Percentiles rank a stretch among this genome's conserved stretches.
phyloP scores from a whole-genome alignment of 129 eudicot genomes.

The Tanacetum coccineum region DNA sequence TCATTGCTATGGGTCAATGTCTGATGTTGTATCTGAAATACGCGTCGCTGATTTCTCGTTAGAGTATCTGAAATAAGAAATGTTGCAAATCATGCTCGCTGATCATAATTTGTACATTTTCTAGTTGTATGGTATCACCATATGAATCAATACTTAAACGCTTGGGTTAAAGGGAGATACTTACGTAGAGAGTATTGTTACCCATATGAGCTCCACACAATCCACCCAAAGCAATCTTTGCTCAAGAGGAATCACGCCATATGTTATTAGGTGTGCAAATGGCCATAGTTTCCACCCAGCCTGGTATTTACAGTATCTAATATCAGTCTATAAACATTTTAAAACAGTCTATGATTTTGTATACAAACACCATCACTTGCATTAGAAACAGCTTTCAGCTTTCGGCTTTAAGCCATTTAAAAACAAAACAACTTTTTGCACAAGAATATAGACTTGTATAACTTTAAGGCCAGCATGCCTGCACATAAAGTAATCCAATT shows the following conservation, averaged over 20 bases:
- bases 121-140: conserved; percentile 19
- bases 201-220: conserved; percentile 97
- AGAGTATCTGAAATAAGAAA: conserved; percentile 48
- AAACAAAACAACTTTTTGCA: neutral
- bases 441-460: too few species aligned
- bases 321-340: neutral
- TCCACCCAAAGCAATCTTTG: conserved; percentile 99
- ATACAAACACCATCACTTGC: too few species aligned
- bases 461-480: neutral
- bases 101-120: neutral
- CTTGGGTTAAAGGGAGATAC: conserved; percentile 15
- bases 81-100: too few species aligned
- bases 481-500: neutral
- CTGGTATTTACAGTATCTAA: conserved; percentile 36
- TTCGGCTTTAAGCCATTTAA: neutral
- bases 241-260: conserved; percentile 87
- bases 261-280: conserved; percentile 87
- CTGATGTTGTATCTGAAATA: conserved; percentile 37
- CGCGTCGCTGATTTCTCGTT: conserved; percentile 83
- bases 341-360: neutral
- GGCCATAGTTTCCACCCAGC: conserved; percentile 99
- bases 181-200: conserved; percentile 90
- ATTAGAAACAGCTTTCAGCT: too few species aligned
- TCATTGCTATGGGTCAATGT: conserved; percentile 23
- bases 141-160: neutral